Base-by-base conservation (phyloP, 768 basidiomycete genomes). In the Chalciporus pseudorubinellus region DNA sequence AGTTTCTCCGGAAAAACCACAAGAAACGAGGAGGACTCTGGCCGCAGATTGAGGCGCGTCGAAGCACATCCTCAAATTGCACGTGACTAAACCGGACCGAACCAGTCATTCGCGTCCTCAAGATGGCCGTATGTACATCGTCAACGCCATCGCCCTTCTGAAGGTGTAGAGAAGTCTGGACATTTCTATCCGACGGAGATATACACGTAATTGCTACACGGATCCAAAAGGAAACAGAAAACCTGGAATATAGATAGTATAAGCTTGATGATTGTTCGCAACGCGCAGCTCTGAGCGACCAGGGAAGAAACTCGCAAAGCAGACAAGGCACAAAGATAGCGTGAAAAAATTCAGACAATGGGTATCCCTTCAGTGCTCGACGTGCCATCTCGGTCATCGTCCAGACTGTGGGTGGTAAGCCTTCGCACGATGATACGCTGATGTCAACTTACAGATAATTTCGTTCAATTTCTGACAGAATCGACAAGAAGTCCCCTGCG, bases 401-500 rank as follows among this genome's bases (percentile, higher is more conserved):
- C 57, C 46, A 70, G 39, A 21, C 86, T 64, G 78, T 79, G 20
- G 76, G 79, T 52, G 20, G 73, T 63, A 29, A 63, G 49, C 19
- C 34, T 51, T 49, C 18, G 57, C 20, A 48, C 36, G 39, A n/a
- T 29, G 16, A 39, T n/a, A 39, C 4, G 20, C n/a, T 29, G 4
- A 34, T 39, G 29, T 33, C 29, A 43, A 78, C 81, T 64, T 59
- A 88, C 85, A 90, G 70, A 75, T 95, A 95, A 69, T 94, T 90
- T 56, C 87, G 77, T 63, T 95, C 93, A 59, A 95, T 93, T 72
- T 95, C 93, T 33, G 87, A 90, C 39, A 95, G 69, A 57, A 95
- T 93, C 46, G 87, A 90, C 22, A 95, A 72, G 71, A 95, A 95
- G 73, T 95, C 92, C 89, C 89, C 91, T 92, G 60, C 11, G 61